phyloP scores from a whole-genome alignment of 805 yeast genomes.

The Nakazawaea populi region DNA sequence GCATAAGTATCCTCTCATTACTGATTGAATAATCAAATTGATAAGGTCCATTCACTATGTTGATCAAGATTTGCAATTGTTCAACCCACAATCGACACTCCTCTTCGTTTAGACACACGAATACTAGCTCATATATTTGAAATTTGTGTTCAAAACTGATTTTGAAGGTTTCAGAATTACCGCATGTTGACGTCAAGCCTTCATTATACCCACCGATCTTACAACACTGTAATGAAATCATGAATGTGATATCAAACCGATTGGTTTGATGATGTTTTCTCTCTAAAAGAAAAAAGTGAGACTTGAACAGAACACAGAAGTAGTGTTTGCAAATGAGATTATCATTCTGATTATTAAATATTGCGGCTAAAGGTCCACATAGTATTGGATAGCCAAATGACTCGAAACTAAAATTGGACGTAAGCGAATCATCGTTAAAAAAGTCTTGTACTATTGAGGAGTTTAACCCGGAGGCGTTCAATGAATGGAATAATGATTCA shows the following conservation, averaged over 20 bases:
- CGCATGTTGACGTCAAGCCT: slow-evolving; percentile 17
- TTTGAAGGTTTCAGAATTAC: slow-evolving; percentile 27
- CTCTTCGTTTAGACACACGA: slow-evolving; percentile 22
- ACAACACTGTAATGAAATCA: slow-evolving; percentile 40
- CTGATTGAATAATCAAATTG: slow-evolving; percentile 15
- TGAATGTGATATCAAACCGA: slow-evolving; percentile 32
- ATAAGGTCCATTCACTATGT: slow-evolving; percentile 27
- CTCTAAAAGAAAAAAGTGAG: slow-evolving; percentile 35
- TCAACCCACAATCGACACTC: slow-evolving; percentile 40
- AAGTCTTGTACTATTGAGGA: slow-evolving; percentile 11
- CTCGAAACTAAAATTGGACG: slow-evolving; percentile 29
- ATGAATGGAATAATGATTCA: slow-evolving; percentile 14
- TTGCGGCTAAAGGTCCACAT: slow-evolving; percentile 34
- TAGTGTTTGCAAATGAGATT: slow-evolving; percentile 15
- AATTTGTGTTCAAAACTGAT: slow-evolving; percentile 38
- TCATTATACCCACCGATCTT: slow-evolving; percentile 21
- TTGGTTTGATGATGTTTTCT: slow-evolving; percentile 22
- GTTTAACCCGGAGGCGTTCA: slow-evolving; percentile 7
- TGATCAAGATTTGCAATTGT: slow-evolving; percentile 21
- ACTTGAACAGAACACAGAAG: slow-evolving; percentile 41
- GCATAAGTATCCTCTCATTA: slow-evolving; percentile 8
- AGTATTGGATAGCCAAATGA: slow-evolving; percentile 41
- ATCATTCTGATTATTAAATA: slow-evolving; percentile 29
- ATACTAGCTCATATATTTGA: slow-evolving; percentile 38
- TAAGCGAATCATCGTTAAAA: background rate